These are phyloP conservation scores for Ichthyophthirius multifiliis DNA, from an alignment of 169 alveolate genomes.

Conservation along the genomic window DNA sequence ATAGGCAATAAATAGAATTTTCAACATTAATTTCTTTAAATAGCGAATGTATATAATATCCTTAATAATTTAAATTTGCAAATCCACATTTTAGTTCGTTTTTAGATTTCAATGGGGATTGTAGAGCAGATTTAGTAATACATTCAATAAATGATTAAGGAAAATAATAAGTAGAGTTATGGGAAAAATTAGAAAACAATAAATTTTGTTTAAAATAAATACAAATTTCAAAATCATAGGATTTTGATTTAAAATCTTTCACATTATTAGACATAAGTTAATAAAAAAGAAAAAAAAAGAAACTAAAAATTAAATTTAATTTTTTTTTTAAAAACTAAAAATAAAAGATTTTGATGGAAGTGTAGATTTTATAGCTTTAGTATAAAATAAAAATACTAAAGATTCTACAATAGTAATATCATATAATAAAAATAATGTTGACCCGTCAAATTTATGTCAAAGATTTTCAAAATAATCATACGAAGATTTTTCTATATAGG, in stretches of 20 bases:
- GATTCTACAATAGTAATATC: neutral
- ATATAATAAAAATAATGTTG: neutral
- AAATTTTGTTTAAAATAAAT: constrained; percentile 16
- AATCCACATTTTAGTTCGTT: constrained; percentile 23
- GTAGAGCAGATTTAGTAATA: constrained; percentile 36
- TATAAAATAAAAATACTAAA: neutral
- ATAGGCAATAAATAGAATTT: neutral
- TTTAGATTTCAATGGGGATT: constrained; percentile 40
- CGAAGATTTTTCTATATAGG: neutral
- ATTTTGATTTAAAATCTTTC: neutral
- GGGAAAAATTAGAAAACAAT: constrained; percentile 14
- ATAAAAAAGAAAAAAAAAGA: too few relatives aligned
- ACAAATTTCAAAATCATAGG: neutral
- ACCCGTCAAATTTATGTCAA: neutral
- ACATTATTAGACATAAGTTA: neutral
- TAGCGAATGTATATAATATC: neutral
- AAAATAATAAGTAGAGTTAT: constrained; percentile 8
- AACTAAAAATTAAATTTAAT: neutral
- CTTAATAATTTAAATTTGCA: neutral
- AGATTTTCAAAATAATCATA: neutral
- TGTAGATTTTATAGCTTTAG: neutral
- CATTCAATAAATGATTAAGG: neutral
- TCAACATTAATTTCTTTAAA: neutral
- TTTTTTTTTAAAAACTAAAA: neutral
- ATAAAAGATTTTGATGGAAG: constrained; percentile 21